phyloP scores from a whole-genome alignment of 768 basidiomycete species.

The Cystofilobasidium macerans region DNA sequence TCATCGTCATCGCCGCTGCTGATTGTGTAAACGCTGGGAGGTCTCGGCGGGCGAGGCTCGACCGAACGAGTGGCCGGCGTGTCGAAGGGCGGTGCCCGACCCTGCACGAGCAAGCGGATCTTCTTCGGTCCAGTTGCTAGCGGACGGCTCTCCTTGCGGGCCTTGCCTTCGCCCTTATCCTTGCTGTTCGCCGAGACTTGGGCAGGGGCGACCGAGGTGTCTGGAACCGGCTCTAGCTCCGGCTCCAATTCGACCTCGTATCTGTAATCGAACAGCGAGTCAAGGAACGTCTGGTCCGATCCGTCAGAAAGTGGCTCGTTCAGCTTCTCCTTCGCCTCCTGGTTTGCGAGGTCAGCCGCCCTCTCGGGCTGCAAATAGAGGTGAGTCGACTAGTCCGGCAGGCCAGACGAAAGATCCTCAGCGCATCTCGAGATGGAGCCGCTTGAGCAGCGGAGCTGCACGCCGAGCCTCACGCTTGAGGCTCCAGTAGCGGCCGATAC shows the following conservation, averaged over 20 bases:
- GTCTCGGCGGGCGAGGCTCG: background rate
- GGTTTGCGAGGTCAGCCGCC: slow-evolving; percentile 45
- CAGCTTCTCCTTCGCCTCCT: slow-evolving; percentile 63
- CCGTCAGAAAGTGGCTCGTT: background rate
- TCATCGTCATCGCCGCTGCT: background rate
- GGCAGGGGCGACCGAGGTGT: too few species aligned
- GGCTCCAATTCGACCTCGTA: background rate
- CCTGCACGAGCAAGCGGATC: too few species aligned
- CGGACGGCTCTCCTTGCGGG: too few species aligned
- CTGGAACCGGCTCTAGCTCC: slow-evolving; percentile 3
- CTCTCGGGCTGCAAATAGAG: slow-evolving; percentile 87
- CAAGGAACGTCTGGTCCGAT: background rate
- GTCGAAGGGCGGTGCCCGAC: too few species aligned
- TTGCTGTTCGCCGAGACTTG: too few species aligned
- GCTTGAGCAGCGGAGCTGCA: slow-evolving; percentile 84
- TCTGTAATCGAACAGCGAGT: background rate
- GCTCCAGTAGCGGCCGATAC: slow-evolving; percentile 90
- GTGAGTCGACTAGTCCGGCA: too few species aligned
- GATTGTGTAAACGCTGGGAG: background rate
- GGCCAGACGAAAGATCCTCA: too few species aligned
- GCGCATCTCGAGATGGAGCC: slow-evolving; percentile 73
- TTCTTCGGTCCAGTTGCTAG: too few species aligned
- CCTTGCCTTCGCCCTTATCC: too few species aligned
- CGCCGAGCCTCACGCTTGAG: slow-evolving; percentile 84
- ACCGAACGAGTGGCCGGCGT: too few species aligned